Evolutionary conservation across 495 filamentous ascomycete species (phyloP).

Genomic region (Collariella sp.): DNA sequence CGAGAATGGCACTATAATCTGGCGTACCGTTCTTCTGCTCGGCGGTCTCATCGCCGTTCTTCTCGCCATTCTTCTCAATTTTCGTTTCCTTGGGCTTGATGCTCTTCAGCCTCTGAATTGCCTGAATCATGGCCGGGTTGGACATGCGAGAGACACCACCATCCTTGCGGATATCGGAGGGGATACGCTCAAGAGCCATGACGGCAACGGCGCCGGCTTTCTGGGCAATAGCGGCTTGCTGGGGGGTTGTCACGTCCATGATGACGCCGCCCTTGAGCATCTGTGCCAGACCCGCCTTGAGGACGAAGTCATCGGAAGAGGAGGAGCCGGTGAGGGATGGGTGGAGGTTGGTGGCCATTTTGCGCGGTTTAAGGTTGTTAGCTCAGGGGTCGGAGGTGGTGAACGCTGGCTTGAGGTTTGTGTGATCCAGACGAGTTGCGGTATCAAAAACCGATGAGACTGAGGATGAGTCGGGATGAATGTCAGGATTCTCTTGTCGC

Average conservation of each 20-base stretch:
- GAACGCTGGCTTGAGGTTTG: too few relatives aligned
- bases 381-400: too few relatives aligned
- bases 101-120: constrained; percentile 49
- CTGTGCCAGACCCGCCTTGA: constrained; percentile 90
- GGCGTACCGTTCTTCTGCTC: too few relatives aligned
- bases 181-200: constrained; percentile 97
- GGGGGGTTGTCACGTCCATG: constrained; percentile 95
- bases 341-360: constrained; percentile 21
- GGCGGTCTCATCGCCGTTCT: too few relatives aligned
- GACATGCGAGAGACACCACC: constrained; percentile 97
- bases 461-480: not conserved
- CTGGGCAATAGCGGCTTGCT: constrained; percentile 94
- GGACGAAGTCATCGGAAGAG: constrained; percentile 44
- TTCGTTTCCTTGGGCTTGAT: too few relatives aligned
- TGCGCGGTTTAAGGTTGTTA: not conserved
- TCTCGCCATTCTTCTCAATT: too few relatives aligned
- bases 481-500: too few relatives aligned
- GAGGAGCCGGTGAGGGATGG: constrained; percentile 18
- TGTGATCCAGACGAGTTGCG: too few relatives aligned
- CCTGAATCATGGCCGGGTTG: constrained; percentile 89
- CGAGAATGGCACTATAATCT: too few relatives aligned
- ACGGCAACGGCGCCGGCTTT: constrained; percentile 93
- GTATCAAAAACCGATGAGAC: too few relatives aligned
- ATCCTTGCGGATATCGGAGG: constrained; percentile 86
- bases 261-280: constrained; percentile 99